These are phyloP conservation scores for Maudiozyma pseudohumilis DNA, from an alignment of 805 yeast genomes.

Conservation along the genomic window DNA sequence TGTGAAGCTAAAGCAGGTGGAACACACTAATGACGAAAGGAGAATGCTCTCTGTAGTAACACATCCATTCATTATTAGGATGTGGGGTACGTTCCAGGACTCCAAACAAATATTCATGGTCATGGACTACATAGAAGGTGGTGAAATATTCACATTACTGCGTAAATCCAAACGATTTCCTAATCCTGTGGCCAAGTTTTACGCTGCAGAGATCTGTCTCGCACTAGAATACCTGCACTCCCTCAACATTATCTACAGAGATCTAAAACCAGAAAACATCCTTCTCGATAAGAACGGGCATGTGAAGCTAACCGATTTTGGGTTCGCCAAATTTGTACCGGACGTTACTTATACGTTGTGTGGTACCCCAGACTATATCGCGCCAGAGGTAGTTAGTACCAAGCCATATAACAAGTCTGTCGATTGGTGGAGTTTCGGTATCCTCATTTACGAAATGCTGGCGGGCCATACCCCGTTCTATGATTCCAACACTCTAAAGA, in stretches of 20 bases:
- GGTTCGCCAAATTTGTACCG: slow-evolving; percentile 87
- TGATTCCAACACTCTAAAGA: slow-evolving; percentile 86
- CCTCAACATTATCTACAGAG: slow-evolving; percentile 81
- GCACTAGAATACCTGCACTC: slow-evolving; percentile 83
- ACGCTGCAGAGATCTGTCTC: slow-evolving; percentile 81
- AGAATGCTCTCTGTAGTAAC: slow-evolving; percentile 77
- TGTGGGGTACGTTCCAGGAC: slow-evolving; percentile 98
- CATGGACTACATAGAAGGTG: slow-evolving; percentile 96
- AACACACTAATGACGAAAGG: slow-evolving; percentile 92
- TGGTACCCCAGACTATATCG: slow-evolving; percentile 94
- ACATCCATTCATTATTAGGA: slow-evolving; percentile 82
- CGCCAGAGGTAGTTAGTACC: slow-evolving; percentile 90
- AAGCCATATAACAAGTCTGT: slow-evolving; percentile 92
- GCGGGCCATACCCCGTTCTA: slow-evolving; percentile 94
- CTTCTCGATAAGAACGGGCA: slow-evolving; percentile 83
- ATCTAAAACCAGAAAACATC: slow-evolving; percentile 88
- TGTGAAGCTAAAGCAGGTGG: slow-evolving; percentile 87
- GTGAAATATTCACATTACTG: slow-evolving; percentile 77
- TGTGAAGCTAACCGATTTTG: slow-evolving; percentile 86
- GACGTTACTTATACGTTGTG: slow-evolving; percentile 90
- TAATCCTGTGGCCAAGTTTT: slow-evolving; percentile 91
- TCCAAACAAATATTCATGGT: slow-evolving; percentile 77
- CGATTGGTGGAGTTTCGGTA: slow-evolving; percentile 97
- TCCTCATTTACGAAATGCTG: slow-evolving; percentile 85
- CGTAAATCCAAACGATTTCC: slow-evolving; percentile 89